Percentiles rank a stretch among this genome's conserved stretches.
These are phyloP conservation scores for Oehlia diaphana DNA, from an alignment of 192 early-diverging fungal species.

Conservation along the genomic window DNA sequence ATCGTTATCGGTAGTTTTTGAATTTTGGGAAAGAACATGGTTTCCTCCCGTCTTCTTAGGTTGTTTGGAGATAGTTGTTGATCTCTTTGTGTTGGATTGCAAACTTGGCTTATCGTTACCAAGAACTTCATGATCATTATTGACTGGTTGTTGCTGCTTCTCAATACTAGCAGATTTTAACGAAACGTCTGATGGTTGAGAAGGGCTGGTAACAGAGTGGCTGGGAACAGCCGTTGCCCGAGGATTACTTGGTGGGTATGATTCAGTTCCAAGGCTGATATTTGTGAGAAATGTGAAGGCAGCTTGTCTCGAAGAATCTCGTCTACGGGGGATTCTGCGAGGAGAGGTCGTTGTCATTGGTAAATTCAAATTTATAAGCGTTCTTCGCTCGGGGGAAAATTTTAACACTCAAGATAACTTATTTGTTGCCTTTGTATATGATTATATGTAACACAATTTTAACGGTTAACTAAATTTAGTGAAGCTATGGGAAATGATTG, in stretches of 20 bases:
- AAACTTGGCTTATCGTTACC: constrained; percentile 4
- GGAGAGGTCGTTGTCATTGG: constrained; percentile 31
- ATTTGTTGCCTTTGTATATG: too few relatives aligned
- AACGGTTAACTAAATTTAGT: too few relatives aligned
- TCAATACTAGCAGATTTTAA: constrained; percentile 1
- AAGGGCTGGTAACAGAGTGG: constrained; percentile 15
- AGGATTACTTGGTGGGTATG: not conserved
- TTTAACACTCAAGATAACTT: not conserved
- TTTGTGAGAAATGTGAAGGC: constrained; percentile 29
- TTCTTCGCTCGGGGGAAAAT: constrained; percentile 9
- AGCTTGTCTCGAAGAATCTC: constrained; percentile 31
- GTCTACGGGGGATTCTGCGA: constrained; percentile 31
- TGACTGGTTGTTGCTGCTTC: not conserved
- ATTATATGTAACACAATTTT: too few relatives aligned
- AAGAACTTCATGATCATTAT: not conserved
- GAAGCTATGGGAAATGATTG: too few relatives aligned
- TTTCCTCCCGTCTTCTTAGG: constrained; percentile 2
- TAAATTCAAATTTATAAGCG: constrained; percentile 19
- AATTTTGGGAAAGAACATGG: not conserved
- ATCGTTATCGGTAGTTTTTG: not conserved
- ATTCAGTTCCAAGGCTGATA: constrained; percentile 32
- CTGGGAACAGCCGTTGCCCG: constrained; percentile 21
- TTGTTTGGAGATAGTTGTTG: not conserved
- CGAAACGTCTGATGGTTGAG: not conserved
- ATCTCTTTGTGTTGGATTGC: constrained; percentile 3